phyloP scores from a whole-genome alignment of 257 asterid species.

The Ballota nigra region DNA sequence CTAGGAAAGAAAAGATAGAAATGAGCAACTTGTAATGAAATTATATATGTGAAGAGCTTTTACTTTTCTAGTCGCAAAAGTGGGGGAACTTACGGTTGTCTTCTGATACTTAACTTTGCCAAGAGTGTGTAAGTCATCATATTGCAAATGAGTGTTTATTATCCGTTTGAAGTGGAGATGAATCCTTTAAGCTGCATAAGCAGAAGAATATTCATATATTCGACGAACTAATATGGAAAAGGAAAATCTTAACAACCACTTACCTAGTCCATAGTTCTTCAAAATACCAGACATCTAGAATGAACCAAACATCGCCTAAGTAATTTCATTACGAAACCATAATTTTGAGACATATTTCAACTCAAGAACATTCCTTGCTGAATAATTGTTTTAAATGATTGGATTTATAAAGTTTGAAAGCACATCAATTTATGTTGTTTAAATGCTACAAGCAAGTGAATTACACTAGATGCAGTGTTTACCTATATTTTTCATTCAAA shows the following conservation, averaged over 20 bases:
- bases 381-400: too few relatives aligned
- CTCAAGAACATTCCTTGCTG: too few relatives aligned
- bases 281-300: conserved; percentile 79
- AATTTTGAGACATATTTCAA: too few relatives aligned
- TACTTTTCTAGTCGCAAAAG: background rate
- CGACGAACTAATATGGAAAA: background rate
- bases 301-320: too few relatives aligned
- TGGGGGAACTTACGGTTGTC: conserved; percentile 71
- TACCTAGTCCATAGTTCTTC: conserved; percentile 90
- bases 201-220: conserved; percentile 5
- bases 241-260: background rate
- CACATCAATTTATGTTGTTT: too few relatives aligned
- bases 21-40: background rate
- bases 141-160: conserved; percentile 55
- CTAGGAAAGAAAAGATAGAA: background rate
- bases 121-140: conserved; percentile 62
- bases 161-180: conserved; percentile 70
- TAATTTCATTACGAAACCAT: too few relatives aligned
- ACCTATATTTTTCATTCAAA: too few relatives aligned
- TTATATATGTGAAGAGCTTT: background rate
- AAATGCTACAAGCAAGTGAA: too few relatives aligned
- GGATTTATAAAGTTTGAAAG: too few relatives aligned
- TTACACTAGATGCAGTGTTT: too few relatives aligned
- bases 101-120: conserved; percentile 78
- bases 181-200: conserved; percentile 64